phyloP scores from a whole-genome alignment of 108 stramenopile species.

The Nitzschia sp. region DNA sequence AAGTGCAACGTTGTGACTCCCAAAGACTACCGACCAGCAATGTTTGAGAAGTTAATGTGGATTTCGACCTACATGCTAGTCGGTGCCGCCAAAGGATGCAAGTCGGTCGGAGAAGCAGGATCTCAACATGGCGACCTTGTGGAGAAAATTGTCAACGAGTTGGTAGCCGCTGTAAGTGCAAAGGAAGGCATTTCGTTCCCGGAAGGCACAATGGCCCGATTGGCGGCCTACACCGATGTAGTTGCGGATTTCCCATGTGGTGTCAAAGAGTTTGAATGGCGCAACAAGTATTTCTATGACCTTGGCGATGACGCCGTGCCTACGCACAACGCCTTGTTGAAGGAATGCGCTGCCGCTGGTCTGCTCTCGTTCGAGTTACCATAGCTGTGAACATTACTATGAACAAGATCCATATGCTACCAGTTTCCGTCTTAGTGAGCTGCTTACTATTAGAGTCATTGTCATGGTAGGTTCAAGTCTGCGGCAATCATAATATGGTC shows the following conservation, averaged over 20 bases:
- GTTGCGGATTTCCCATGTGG: constrained; percentile 91
- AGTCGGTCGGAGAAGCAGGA: constrained; percentile 73
- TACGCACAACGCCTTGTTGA: constrained; percentile 65
- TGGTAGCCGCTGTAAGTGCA: constrained; percentile 54
- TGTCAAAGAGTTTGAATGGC: constrained; percentile 95
- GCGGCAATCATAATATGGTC: constrained; percentile 85
- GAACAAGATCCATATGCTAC: background rate
- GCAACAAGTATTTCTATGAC: constrained; percentile 83
- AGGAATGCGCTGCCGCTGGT: constrained; percentile 63
- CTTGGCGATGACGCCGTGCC: constrained; percentile 61
- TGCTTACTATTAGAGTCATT: too few species aligned
- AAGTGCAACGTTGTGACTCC: constrained; percentile 79
- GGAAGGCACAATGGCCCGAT: constrained; percentile 53
- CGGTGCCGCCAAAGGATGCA: constrained; percentile 80
- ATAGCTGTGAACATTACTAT: too few species aligned
- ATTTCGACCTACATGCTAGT: constrained; percentile 91
- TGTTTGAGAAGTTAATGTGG: constrained; percentile 96
- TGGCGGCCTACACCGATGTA: constrained; percentile 89
- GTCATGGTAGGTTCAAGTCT: constrained; percentile 46
- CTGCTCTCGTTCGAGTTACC: constrained; percentile 67
- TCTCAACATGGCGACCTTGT: constrained; percentile 65
- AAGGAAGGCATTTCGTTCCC: constrained; percentile 65
- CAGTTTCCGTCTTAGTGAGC: too few species aligned
- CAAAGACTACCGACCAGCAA: constrained; percentile 65
- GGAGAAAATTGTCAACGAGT: constrained; percentile 62